Conservation (phyloP, 2,329 filamentous ascomycete genomes). For the Pestalotiopsis sp. region DNA sequence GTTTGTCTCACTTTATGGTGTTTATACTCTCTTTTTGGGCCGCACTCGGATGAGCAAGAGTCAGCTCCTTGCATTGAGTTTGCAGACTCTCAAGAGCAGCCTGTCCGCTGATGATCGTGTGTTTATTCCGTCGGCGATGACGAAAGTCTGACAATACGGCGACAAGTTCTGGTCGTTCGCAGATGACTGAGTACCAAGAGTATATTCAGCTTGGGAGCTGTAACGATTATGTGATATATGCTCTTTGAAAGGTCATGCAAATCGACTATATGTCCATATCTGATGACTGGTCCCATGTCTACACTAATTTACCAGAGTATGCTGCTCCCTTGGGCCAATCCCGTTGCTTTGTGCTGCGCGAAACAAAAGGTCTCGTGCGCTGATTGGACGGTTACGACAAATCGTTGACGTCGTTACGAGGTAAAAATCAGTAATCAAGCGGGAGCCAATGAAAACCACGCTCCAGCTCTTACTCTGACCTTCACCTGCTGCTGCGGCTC, state of each 20-base stretch:
- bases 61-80: not conserved
- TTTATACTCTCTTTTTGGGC: not conserved
- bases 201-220: not conserved
- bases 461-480: not conserved
- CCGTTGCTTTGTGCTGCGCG: not conserved
- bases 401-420: not conserved
- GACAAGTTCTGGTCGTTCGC: not conserved
- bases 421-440: not conserved
- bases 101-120: not conserved
- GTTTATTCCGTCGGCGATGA: not conserved
- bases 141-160: not conserved
- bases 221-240: too few species aligned
- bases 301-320: not conserved
- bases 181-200: not conserved
- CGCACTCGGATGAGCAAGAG: not conserved
- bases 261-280: too few species aligned
- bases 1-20: not conserved
- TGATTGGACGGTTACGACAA: not conserved
- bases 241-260: too few species aligned
- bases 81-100: not conserved
- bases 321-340: not conserved
- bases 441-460: not conserved
- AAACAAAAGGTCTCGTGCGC: not conserved
- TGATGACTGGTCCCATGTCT: too few species aligned
- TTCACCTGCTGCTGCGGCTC: not conserved